Base-by-base conservation (phyloP, 805 yeast genomes). In the Maudiozyma barnettii region DNA sequence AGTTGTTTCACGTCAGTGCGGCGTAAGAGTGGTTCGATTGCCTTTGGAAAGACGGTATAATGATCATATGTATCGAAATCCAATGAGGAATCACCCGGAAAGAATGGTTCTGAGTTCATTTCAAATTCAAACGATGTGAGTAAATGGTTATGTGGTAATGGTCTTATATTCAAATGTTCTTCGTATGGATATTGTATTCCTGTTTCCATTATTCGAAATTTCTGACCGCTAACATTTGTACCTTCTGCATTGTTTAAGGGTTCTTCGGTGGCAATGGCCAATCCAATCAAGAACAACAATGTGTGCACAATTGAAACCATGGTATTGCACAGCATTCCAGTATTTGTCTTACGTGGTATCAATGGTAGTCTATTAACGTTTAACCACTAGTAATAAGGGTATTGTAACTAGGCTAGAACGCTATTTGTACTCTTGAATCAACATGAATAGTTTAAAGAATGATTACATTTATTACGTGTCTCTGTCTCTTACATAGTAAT, bases 1-100 rank as follows among this genome's bases (percentile, higher is more conserved):
- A 93, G 69, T 57, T 86, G 90, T 46, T 84, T 72, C 0, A 95
- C 76, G 49, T 75, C 72, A 2, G 95, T 76, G 12, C 74, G 65
- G 39, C 76, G 78, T 13, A 93, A 60, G 2, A 91, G 73, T 26
- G 95, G 93, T 3, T 88, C 91, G 8, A 93, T 67, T 1, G 88
- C 71, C 50, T 84, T 77, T 0, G 99, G 97, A 56, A 93, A 90
- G 16, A 77, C 74, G 4, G 77, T 76, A 59, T 80, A 82, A 57
- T 82, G 86, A 7, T 65, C 61, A 45, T 58, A 64, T 16, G 56
- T 51, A 39, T 54, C 59, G 40, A 46, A 49, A 13, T 50, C 56
- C 4, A 45, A 46, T 5, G 60, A 52, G n/a, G 56, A 50, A 22
- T 52, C 54, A 20, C 61, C 54, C 51, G 63, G 47, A 65, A 45